Base-by-base conservation (phyloP, 495 filamentous ascomycete species). In the Achaetomiella virescens region DNA sequence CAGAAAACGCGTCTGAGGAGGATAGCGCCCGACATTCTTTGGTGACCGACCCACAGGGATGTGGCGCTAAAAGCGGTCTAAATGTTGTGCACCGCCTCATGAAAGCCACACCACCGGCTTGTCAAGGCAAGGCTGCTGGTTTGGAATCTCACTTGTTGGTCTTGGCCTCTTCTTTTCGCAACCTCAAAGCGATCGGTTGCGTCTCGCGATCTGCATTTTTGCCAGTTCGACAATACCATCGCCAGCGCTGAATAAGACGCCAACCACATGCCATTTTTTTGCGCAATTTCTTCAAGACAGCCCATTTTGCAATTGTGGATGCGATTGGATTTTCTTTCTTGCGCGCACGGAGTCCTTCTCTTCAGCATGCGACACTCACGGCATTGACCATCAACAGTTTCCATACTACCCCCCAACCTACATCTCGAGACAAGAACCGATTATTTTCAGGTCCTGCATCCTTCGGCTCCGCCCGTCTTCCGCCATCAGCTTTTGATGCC, bases 1-100 rank as follows among this genome's bases (percentile, higher is more conserved):
- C 25, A 52, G 35, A 54, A 31, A 31, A 59, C 55, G 59, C 59
- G 59, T 58, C 35, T n/a, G n/a, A n/a, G n/a, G n/a, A n/a, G n/a
- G 29, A 18, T 48, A 21, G 44, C 53, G 53, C 44, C 53, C 24
- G 35, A 55, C 42, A 21, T 31, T 27, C 49, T 21, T n/a, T 9
- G 1, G 9, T 18, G 49, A 29, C 53, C 53, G 44, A 48, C 52
- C 18, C 14, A 25, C 41, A 3, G 22, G 27, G n/a, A 1, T 47
- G 24, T 27, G 42, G 22, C 27, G n/a, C n/a, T n/a, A 47, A n/a
- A 12, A 35, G 38, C 22, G 40, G 29, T 18, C 21, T 5, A 2
- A 8, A 11, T 2, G 6, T 8, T 18, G 15, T 31, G 37, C 37
- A 42, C 21, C 48, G 36, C 37, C 48, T 14, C 48, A 31, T 6